phyloP scores from a whole-genome alignment of 768 basidiomycete genomes.

The Leucosporidium creatinivorum region DNA sequence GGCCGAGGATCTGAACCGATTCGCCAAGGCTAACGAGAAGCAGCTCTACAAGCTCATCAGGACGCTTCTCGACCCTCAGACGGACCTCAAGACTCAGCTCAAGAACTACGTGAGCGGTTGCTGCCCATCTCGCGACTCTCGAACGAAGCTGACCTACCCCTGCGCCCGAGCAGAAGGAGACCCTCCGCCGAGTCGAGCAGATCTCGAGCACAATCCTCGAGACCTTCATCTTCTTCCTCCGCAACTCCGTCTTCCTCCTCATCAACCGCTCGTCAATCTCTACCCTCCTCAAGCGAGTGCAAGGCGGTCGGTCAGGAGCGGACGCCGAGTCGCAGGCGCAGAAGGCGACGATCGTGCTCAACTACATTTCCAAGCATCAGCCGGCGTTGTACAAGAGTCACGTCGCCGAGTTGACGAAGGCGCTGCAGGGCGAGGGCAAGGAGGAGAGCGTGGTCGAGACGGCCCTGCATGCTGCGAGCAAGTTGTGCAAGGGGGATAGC shows the following conservation, averaged over 20 bases:
- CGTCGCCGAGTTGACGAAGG: constrained; percentile 65
- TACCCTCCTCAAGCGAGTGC: constrained; percentile 59
- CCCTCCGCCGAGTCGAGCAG: constrained; percentile 67
- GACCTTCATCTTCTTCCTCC: constrained; percentile 66
- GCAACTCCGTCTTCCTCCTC: constrained; percentile 61
- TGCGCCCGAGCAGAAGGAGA: constrained; percentile 57
- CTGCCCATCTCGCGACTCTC: not conserved
- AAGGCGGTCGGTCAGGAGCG: constrained; percentile 15
- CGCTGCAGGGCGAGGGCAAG: constrained; percentile 58
- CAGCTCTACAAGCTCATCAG: constrained; percentile 77
- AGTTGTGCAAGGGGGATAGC: constrained; percentile 12
- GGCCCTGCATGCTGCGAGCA: constrained; percentile 45
- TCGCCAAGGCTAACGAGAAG: constrained; percentile 79
- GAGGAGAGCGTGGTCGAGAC: constrained; percentile 51
- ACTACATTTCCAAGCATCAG: constrained; percentile 62
- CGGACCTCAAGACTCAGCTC: constrained; percentile 68
- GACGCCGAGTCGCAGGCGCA: not conserved
- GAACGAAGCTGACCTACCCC: not conserved
- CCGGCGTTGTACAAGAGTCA: constrained; percentile 68
- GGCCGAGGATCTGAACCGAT: constrained; percentile 65
- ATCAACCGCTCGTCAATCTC: constrained; percentile 81
- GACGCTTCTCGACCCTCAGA: constrained; percentile 72
- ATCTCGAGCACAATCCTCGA: constrained; percentile 53
- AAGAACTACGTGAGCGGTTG: constrained; percentile 59
- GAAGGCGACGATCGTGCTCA: constrained; percentile 43